Evolutionary conservation across 208 protist genomes (phyloP), one percentile per base, ranked within the genome.

Genomic region (Blastocrithidia nonstop): DNA sequence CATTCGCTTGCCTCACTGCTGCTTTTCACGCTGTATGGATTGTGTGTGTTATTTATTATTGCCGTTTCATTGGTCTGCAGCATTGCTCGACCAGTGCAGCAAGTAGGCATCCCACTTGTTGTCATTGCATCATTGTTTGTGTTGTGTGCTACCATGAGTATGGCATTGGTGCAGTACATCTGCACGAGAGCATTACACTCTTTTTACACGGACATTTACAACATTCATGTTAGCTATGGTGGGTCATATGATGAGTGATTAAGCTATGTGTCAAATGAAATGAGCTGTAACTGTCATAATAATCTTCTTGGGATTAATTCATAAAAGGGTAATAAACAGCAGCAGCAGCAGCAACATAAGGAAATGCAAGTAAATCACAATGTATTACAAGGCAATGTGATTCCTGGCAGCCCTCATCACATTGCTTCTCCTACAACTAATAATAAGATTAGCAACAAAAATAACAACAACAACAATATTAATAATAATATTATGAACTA

Each of bases 121-220:
- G 29, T n/a, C 29, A 15, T 11, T 35, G 29, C n/a, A n/a, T 11
- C 29, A n/a, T 11, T 35, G 29, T n/a, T 35, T 11, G 11, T 35
- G 29, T n/a, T 35, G 29, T 11, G 11, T 11, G 29, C 11, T 11
- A 35, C 29, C 11, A n/a, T 35, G 29, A 15, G 29, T n/a, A 15
- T 11, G 0, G 51, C 82, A 8, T 19, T 56, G 36, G 68, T 67
- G 38, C 68, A 71, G 28, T 76, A 60, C 39, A 36, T 76, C 29
- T 51, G 50, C 4, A 39, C 59, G 11, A 55, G 57, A 19, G 52
- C 75, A 4, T 29, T 89, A 42, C 48, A 85, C 31, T 19, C 54
- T 6, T 33, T 89, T 15, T 86, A 77, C 65, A 58, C 48, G 1
- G 56, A 61, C 21, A 36, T 79, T 1, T 65, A 73, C 29, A 52